Conservation (phyloP, 805 yeast species). For the Candida sonorensis region DNA sequence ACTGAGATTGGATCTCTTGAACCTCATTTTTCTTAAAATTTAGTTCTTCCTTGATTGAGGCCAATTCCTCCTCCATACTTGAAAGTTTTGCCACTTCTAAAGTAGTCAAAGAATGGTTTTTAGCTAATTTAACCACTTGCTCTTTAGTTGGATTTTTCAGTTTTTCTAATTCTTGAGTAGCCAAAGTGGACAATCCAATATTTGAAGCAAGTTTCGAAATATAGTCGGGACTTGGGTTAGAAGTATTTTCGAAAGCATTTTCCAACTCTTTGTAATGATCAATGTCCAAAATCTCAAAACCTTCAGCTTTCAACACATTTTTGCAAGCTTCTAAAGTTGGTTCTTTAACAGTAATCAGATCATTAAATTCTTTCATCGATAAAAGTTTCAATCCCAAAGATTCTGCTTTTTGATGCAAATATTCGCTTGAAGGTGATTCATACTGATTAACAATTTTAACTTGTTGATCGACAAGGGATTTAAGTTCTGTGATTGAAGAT, state of each 20-base stretch:
- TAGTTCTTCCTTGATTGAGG: not conserved
- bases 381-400: constrained; percentile 11
- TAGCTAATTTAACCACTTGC: constrained; percentile 5
- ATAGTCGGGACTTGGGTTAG: constrained; percentile 20
- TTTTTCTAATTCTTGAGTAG: constrained; percentile 10
- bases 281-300: constrained; percentile 10
- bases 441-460: constrained; percentile 7
- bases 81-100: constrained; percentile 4
- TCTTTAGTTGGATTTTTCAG: constrained; percentile 13
- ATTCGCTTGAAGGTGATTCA: constrained; percentile 23
- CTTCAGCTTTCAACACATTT: constrained; percentile 6
- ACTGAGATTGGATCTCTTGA: not conserved
- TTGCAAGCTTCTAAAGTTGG: constrained; percentile 7
- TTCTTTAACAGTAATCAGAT: not conserved
- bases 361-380: constrained; percentile 3
- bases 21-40: not conserved
- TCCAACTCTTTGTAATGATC: constrained; percentile 6
- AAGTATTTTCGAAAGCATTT: not conserved
- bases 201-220: constrained; percentile 27
- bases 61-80: constrained; percentile 1
- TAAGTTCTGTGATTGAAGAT: constrained; percentile 23
- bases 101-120: constrained; percentile 4
- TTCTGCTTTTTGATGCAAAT: constrained; percentile 18
- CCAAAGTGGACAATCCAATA: constrained; percentile 15
- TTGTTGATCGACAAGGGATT: constrained; percentile 16